Evolutionary conservation across 192 early-diverging fungal genomes (phyloP).

Genomic region (Entomortierella parvispora): DNA sequence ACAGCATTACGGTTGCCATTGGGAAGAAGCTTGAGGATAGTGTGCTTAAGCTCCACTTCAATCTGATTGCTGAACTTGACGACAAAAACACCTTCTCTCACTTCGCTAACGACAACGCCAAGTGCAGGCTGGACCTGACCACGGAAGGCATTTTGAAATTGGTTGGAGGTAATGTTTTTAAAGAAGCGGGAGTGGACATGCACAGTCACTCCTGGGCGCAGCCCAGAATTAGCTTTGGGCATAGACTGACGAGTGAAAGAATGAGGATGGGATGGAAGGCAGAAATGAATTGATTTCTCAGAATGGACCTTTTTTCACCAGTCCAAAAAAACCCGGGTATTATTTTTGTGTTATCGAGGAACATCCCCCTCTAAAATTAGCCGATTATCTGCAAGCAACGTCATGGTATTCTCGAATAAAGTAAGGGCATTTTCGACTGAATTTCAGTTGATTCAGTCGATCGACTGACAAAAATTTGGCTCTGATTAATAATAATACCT

Average conservation of each 20-base stretch:
- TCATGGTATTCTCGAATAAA: slow-evolving; percentile 6
- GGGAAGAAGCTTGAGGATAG: slow-evolving; percentile 7
- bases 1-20: not conserved
- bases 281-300: slow-evolving; percentile 1
- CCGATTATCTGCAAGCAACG: not conserved
- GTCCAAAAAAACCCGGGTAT: not conserved
- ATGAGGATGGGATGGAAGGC: not conserved
- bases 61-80: slow-evolving; percentile 2
- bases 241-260: not conserved
- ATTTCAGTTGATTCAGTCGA: too few species aligned
- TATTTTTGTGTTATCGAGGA: not conserved
- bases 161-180: slow-evolving; percentile 1
- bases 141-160: not conserved
- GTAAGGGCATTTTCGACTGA: slow-evolving; percentile 7
- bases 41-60: slow-evolving; percentile 1
- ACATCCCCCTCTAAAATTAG: too few species aligned
- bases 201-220: not conserved
- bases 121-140: not conserved
- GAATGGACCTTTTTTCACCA: not conserved
- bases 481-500: too few species aligned
- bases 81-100: not conserved
- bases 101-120: not conserved
- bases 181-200: slow-evolving; percentile 3
- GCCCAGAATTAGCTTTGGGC: not conserved
- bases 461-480: too few species aligned